Conservation (phyloP, 176 grass and related monocot genomes). For the Zizania latifolia region DNA sequence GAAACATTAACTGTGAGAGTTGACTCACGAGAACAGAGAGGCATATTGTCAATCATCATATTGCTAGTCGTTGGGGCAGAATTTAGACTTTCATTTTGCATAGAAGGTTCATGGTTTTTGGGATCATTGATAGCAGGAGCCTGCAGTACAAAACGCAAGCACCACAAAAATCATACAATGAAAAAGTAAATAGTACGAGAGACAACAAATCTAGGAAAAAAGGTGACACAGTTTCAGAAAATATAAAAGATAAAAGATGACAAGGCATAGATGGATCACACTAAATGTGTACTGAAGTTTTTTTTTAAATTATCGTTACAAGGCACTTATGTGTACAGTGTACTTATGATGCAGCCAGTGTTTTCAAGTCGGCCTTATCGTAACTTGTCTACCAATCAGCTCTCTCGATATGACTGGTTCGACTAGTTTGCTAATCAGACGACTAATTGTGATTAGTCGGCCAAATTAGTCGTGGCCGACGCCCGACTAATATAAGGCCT, state of each 20-base stretch:
- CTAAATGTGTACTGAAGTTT: constrained; percentile 4
- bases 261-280: not conserved
- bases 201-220: constrained; percentile 10
- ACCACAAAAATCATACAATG: constrained; percentile 14
- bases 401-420: no score
- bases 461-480: no score
- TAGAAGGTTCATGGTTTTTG: constrained; percentile 41
- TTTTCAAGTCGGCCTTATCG: no score
- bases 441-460: no score
- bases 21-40: constrained; percentile 39
- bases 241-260: no score
- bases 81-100: constrained; percentile 55
- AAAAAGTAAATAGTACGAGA: constrained; percentile 3
- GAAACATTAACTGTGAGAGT: constrained; percentile 36
- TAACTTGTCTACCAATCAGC: no score
- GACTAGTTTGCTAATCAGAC: no score
- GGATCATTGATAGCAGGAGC: constrained; percentile 33
- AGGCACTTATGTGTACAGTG: not conserved
- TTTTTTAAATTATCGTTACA: not conserved
- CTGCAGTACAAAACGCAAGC: constrained; percentile 41
- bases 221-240: no score
- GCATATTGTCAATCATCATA: constrained; percentile 38
- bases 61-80: constrained; percentile 29
- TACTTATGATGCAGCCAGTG: no score
- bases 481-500: no score